Evolutionary conservation across 371 early-diverging fungal genomes (phyloP), one percentile per base, ranked within the genome.

Genomic region (Actinomucor elegans): DNA sequence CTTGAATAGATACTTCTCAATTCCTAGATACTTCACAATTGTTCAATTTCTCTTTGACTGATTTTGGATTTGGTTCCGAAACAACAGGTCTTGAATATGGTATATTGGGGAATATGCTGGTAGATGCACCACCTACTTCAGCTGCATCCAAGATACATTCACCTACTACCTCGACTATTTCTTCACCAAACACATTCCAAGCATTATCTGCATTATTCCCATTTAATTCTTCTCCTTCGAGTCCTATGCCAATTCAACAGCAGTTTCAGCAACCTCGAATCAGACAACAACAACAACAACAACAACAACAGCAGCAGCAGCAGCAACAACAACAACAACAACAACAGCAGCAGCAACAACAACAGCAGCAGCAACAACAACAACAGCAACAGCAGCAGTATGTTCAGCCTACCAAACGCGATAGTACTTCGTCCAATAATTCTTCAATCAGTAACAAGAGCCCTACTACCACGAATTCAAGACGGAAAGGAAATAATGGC

Each of bases 61-160:
- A 73, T 49, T 48, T 73, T 35, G 77, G 66, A 17, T 75, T 75
- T 61, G 72, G 70, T 4, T 71, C 75, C 40, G 68, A 71, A 55
- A 65, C 71, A 12, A 63, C 70, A 35, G 70, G 75, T 1, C 49
- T 75, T 8, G 75, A 75, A 57, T 75, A 75, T 38, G 67, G 67
- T 27, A 67, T 75, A 34, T 29, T 75, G 11, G 67, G 72, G 10
- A 71, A 72, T 45, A 75, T 75, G 75, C 26, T 60, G 18, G 41
- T 59, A 0, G 54, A 59, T 27, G 47, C 21, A 3, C 42, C 53
- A 5, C 23, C 51, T n/a, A 28, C 33, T 28, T 33, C 36, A 17
- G 32, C 48, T 1, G 32, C 32, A 2, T 15, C 24, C 12, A 35
- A 21, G 1, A 34, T 15, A 1, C 24, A 15, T 14, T 20, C 33